Conservation (phyloP, 495 filamentous ascomycete species). For the Durotheca rogersii region DNA sequence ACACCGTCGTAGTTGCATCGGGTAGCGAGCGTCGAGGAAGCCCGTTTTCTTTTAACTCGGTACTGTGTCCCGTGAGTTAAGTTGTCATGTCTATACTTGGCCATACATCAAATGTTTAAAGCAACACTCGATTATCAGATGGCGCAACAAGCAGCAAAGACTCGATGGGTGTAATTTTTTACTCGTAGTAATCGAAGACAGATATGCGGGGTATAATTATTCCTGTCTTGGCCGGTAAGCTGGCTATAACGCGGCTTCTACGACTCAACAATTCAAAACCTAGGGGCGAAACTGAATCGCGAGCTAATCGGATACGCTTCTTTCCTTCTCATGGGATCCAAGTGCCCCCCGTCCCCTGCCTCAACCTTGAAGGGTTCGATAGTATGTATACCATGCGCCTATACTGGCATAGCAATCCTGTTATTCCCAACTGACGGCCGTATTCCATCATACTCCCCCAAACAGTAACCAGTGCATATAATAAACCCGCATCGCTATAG, state of each 20-base stretch:
- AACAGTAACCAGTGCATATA: constrained; percentile 23
- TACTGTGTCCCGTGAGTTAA: too few relatives aligned
- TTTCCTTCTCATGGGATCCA: constrained; percentile 1
- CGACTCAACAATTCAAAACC: constrained; percentile 13
- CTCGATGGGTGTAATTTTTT: not conserved
- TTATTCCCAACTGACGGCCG: constrained; percentile 9
- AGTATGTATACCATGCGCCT: constrained; percentile 2
- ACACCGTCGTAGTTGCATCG: too few relatives aligned
- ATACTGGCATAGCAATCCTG: constrained; percentile 1
- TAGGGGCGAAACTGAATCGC: constrained; percentile 7
- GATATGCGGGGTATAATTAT: constrained; percentile 15
- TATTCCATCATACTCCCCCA: constrained; percentile 18
- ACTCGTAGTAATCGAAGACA: not conserved
- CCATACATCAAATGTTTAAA: too few relatives aligned
- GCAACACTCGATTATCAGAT: too few relatives aligned
- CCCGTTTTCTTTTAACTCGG: too few relatives aligned
- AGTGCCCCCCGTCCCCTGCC: too few relatives aligned
- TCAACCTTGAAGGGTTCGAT: constrained; percentile 7
- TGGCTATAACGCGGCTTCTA: not conserved
- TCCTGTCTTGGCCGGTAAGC: constrained; percentile 6
- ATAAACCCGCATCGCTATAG: constrained; percentile 23
- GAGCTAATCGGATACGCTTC: constrained; percentile 10
- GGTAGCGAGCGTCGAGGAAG: too few relatives aligned
- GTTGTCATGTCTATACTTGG: too few relatives aligned
- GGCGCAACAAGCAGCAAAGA: too few relatives aligned